Evolutionary conservation across 305 asterid genomes (phyloP), one percentile per base, ranked within the genome.

Genomic region (Striga hermonthica): DNA sequence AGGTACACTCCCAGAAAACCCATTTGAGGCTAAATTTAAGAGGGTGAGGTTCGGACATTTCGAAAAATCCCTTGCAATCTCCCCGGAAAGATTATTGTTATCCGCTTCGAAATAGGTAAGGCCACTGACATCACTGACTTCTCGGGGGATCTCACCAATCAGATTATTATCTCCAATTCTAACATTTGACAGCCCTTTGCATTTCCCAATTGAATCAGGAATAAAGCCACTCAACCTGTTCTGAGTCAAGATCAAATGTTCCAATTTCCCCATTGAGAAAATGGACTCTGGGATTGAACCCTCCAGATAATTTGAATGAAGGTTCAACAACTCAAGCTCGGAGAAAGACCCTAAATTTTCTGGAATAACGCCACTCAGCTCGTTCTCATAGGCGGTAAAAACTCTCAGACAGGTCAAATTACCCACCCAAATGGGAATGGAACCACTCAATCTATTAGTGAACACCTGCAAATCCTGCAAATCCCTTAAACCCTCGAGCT

Each of bases 101-200:
- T 85, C 90, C 0, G 95, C 99, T 75, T 93, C 99, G 76, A 93
- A 93, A 68, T 93, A 93, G 37, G 96, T 82, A 47, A 93, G 91
- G 82, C 99, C 78, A 22, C 92, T 86, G 37, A 93, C 63, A 64
- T 90, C 84, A 37, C 99, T 96, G 63, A 93, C 74, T 38, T 78
- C 83, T 64, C 70, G 75, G 16, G 99, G 99, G 73, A 93, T 75
- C 48, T 70, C 78, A 34, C 97, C 99, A 36, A 72, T 74, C 79
- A 93, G 69, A 63, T 74, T 68, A 79, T 93, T 93, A 58, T 93
- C 74, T 69, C 99, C 97, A 60, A 93, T 90, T 65, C 99, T 74
- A 68, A 93, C 68, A 73, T 86, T 93, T 0, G 97, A 88, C 57
- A 93, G 96, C 55, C 80, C 79, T 69, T 45, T 81, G 50, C 99